Percentiles rank a stretch among this genome's conserved stretches.
phyloP scores from a whole-genome alignment of 2,329 filamentous ascomycete species.

The Colletotrichum sp. region DNA sequence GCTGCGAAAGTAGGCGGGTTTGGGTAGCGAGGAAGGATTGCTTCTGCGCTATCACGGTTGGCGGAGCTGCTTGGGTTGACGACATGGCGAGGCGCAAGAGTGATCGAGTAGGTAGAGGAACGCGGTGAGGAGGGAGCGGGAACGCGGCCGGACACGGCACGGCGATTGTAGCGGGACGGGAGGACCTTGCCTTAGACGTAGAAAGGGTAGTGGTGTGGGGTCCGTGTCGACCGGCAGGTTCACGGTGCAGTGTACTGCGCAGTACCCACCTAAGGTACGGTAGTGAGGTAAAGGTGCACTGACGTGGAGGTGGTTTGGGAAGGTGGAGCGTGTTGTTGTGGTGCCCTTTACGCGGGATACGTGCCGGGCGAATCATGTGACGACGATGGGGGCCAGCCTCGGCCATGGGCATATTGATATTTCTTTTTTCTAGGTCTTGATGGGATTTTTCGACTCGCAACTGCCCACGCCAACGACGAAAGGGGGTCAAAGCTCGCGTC shows the following conservation, averaged over 20 bases:
- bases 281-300: too few relatives aligned
- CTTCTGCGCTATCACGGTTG: constrained; percentile 66
- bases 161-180: not conserved
- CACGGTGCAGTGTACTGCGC: too few relatives aligned
- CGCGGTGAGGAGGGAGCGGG: not conserved
- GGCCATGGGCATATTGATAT: not conserved
- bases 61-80: not conserved
- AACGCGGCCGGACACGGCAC: not conserved
- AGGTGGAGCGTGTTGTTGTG: not conserved
- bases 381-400: not conserved
- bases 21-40: constrained; percentile 67
- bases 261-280: too few relatives aligned
- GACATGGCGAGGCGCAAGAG: not conserved
- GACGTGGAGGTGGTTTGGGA: not conserved
- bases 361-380: not conserved
- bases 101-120: not conserved
- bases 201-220: not conserved
- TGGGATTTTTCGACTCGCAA: not conserved
- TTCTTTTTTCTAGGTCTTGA: not conserved
- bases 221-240: not conserved
- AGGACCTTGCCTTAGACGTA: not conserved
- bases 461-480: not conserved
- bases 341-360: not conserved
- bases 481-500: not conserved
- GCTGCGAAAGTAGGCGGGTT: constrained; percentile 66